phyloP scores from a whole-genome alignment of 2,329 filamentous ascomycete species.

The Xylariomycetidae sp. region DNA sequence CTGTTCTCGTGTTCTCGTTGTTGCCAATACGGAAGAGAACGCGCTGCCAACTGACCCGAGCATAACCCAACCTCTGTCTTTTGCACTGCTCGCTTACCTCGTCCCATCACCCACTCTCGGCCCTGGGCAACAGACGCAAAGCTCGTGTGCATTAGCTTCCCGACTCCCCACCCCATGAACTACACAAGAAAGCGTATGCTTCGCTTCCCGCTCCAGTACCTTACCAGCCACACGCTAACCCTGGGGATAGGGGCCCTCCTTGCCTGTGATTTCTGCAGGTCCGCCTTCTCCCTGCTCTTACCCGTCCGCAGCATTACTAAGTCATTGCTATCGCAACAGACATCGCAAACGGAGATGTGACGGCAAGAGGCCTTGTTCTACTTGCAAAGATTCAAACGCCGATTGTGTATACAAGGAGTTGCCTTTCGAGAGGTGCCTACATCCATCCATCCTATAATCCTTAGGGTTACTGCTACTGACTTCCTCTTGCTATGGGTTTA shows the following conservation, averaged over 20 bases:
- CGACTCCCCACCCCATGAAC: conserved; percentile 23
- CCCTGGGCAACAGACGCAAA: no score
- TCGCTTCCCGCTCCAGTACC: conserved; percentile 1
- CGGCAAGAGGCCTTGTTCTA: conserved; percentile 32
- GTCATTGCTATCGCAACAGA: conserved; percentile 12
- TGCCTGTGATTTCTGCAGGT: conserved; percentile 35
- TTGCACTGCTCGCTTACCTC: no score
- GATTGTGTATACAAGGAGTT: conserved; percentile 35
- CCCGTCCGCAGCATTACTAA: not conserved
- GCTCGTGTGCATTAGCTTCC: no score
- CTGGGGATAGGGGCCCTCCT: conserved; percentile 28
- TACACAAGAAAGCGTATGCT: conserved; percentile 31
- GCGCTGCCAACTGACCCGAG: no score
- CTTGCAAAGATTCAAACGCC: conserved; percentile 31
- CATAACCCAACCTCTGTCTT: no score
- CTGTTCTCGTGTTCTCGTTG: no score
- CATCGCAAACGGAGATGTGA: conserved; percentile 34
- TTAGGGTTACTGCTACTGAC: conserved; percentile 1
- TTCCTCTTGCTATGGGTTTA: conserved; percentile 11
- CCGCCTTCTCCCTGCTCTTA: conserved; percentile 4
- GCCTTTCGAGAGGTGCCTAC: conserved; percentile 25
- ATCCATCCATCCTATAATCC: not conserved
- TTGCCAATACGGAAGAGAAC: no score
- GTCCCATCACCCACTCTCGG: no score
- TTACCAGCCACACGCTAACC: conserved; percentile 12